These are phyloP conservation scores for Gossypium turneri DNA, from an alignment of 345 rosid genomes.

Conservation along the genomic window DNA sequence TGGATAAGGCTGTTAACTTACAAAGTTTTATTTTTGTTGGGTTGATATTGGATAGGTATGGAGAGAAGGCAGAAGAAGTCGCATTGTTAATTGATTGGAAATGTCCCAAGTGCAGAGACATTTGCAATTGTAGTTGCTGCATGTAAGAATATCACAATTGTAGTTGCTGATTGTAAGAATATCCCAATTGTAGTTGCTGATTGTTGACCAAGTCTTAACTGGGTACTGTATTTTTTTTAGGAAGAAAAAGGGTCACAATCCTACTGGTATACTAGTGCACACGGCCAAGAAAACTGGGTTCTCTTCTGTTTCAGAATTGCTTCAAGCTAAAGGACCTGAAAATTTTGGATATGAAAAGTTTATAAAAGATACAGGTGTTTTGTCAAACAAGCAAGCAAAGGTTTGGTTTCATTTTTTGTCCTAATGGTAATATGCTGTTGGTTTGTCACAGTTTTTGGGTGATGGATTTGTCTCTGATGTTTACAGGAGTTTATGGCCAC, in stretches of 20 bases:
- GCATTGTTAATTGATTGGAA: slow-evolving; percentile 45
- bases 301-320: slow-evolving; percentile 66
- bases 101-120: slow-evolving; percentile 77
- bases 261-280: slow-evolving; percentile 63
- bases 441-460: slow-evolving; percentile 8
- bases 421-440: neutral
- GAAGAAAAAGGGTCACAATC: slow-evolving; percentile 67
- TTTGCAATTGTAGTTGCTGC: slow-evolving; percentile 85
- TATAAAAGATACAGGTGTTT: slow-evolving; percentile 19
- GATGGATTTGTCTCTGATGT: slow-evolving; percentile 10
- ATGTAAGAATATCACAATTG: slow-evolving; percentile 61
- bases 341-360: slow-evolving; percentile 25
- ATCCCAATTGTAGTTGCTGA: neutral
- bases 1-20: neutral
- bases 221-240: slow-evolving; percentile 31
- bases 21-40: neutral
- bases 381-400: slow-evolving; percentile 31
- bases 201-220: slow-evolving; percentile 7
- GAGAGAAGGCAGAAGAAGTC: slow-evolving; percentile 60
- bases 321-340: slow-evolving; percentile 40
- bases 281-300: slow-evolving; percentile 64
- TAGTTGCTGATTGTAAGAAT: slow-evolving; percentile 67
- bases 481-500: slow-evolving; percentile 27
- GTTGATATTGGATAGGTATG: slow-evolving; percentile 48
- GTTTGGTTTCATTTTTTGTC: slow-evolving; percentile 19